Conservation (phyloP, 2,329 filamentous ascomycete species). For the Aureobasidium sp. region DNA sequence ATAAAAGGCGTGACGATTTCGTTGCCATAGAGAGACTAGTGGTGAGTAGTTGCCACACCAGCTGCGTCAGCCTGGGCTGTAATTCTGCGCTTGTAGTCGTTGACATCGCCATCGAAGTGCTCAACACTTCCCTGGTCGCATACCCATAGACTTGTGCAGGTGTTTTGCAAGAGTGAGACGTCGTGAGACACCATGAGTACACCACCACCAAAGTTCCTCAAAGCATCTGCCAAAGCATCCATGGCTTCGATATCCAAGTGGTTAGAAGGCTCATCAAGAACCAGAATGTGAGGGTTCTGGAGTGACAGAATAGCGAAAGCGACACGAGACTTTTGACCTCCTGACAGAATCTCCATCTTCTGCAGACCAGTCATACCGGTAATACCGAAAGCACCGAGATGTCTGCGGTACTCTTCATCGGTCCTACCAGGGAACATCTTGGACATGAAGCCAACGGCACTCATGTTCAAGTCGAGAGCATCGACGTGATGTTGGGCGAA, state of each 20-base stretch:
- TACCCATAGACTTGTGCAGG: constrained; percentile 92
- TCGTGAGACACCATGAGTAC: constrained; percentile 99
- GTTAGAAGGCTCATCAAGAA: constrained; percentile 97
- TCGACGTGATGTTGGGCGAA: constrained; percentile 99
- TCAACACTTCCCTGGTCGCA: constrained; percentile 90
- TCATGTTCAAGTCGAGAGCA: constrained; percentile 79
- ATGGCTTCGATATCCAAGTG: constrained; percentile 99
- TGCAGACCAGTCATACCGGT: constrained; percentile 95
- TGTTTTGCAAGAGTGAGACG: constrained; percentile 95
- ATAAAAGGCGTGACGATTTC: too few relatives aligned
- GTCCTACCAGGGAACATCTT: constrained; percentile 82
- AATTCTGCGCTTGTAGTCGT: constrained; percentile 97
- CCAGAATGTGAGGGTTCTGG: constrained; percentile 90
- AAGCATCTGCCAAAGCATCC: constrained; percentile 81
- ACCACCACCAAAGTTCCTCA: constrained; percentile 82
- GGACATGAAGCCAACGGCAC: constrained; percentile 93
- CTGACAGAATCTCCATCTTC: constrained; percentile 88
- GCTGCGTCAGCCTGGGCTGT: constrained; percentile 77
- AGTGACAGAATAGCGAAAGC: constrained; percentile 95
- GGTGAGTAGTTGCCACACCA: constrained; percentile 61
- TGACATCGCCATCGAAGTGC: constrained; percentile 91
- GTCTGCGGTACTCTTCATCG: constrained; percentile 93
- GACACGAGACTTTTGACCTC: constrained; percentile 96
- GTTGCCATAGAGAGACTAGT: constrained; percentile 16
- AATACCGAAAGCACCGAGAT: constrained; percentile 76